Evolutionary conservation across 1,284 basidiomycete species (phyloP), one percentile per base, ranked within the genome.

Genomic region (Rhodotorula mucilaginosa): DNA sequence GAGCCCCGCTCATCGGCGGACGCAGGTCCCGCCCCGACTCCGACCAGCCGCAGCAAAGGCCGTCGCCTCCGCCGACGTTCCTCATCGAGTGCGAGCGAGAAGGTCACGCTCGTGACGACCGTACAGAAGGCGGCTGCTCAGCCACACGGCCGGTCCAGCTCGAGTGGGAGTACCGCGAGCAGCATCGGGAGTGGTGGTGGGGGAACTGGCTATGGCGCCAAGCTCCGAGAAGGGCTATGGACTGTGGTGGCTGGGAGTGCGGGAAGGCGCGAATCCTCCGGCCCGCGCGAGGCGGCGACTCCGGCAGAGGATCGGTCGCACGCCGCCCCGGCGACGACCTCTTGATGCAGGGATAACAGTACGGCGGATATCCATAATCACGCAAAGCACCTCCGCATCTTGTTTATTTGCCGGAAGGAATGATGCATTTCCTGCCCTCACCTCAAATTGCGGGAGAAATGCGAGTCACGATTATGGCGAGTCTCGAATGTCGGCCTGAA

Each of bases 211-310:
- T 70, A 70, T 6, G 66, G 66, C 15, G 61, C 34, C 15, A 31
- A 26, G 59, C 47, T 71, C 15, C 57, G 63, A 19, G 67, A 65
- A 12, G 64, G 62, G 18, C 46, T 71, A 44, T 71, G 70, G 70
- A 34, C 47, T 7, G 70, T 67, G 3, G 70, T 71, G 0, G 70
- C 70, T 8, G 70, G 70, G 5, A 57, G 57, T 15, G 51, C 57
- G 6, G 63, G 39, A 19, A 57, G 58, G 23, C 39, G 58, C 4
- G 58, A 60, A 10, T 26, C 44, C n/a, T 56, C 54, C 3, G 49
- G 49, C 1, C 49, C 19, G 15, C 49, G 23, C 19, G 49, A 18
- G 7, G 8, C 49, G 49, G 18, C 49, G 49, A 21, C 29, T 13
- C 3, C 54, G 26, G 54, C 15, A 29, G 54, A 29, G 12, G 54